These are phyloP conservation scores for Melastoma candidum DNA, from an alignment of 441 rosid genomes.

Conservation along the genomic window DNA sequence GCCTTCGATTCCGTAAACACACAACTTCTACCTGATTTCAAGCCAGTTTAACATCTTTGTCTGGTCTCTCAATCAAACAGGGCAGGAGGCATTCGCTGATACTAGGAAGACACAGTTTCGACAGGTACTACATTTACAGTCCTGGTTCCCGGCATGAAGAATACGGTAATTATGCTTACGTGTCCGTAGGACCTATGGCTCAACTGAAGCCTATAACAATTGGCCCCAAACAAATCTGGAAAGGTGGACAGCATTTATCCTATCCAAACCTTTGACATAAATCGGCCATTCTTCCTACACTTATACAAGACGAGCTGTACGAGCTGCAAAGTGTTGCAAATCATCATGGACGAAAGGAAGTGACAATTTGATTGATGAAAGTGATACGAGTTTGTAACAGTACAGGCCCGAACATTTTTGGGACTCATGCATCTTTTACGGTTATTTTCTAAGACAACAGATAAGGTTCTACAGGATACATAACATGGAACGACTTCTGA, in stretches of 20 bases:
- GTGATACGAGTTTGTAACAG: too few relatives aligned
- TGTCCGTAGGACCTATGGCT: constrained; percentile 63
- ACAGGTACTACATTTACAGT: constrained; percentile 69
- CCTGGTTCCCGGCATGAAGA: constrained; percentile 68
- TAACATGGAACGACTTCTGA: too few relatives aligned
- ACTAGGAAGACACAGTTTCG: constrained; percentile 59
- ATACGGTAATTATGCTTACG: constrained; percentile 59
- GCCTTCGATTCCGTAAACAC: background rate
- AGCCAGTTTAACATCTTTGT: background rate
- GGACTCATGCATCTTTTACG: too few relatives aligned
- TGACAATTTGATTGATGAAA: too few relatives aligned
- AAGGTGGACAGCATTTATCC: constrained; percentile 51
- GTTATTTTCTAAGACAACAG: too few relatives aligned
- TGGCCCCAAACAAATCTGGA: constrained; percentile 59
- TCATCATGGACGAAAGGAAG: too few relatives aligned
- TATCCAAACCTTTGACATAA: constrained; percentile 52
- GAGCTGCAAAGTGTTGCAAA: too few relatives aligned
- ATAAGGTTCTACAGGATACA: too few relatives aligned
- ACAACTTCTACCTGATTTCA: background rate
- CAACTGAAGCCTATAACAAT: constrained; percentile 51
- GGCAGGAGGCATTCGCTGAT: constrained; percentile 79
- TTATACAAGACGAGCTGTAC: too few relatives aligned
- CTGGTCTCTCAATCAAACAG: constrained; percentile 23
- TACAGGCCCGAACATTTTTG: too few relatives aligned
- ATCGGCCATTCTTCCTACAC: too few relatives aligned